Evolutionary conservation across 2,329 filamentous ascomycete genomes (phyloP), one percentile per base, ranked within the genome.

Genomic region (Plenodomus biglobosus): DNA sequence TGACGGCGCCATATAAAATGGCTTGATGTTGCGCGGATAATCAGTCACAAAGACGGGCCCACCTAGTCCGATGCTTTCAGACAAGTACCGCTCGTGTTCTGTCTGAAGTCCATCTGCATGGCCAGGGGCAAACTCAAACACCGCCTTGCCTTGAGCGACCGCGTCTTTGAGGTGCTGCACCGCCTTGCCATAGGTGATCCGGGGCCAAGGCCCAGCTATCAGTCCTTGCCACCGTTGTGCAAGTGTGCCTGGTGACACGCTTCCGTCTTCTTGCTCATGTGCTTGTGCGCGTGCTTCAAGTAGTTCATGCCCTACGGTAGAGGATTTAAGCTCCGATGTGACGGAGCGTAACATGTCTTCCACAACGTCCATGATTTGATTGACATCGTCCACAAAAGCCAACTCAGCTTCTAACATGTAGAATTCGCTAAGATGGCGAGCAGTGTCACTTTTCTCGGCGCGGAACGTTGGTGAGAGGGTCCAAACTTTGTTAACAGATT

Each of bases 371-470:
- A 95, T 94, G 59, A 99, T 78, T 20, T 81, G 76, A 22, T 80
- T 75, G 56, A 96, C 78, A 55, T 84, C 76, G 39, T 88, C 79
- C 36, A 86, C 82, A 69, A 96, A 96, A 63, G 85, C 86, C 68
- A 92, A 78, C 72, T 99, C 94, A 15, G 86, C 92, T 73, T 99
- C 94, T 2, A 99, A 82, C 94, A 99, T 97, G 75, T 97, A 97
- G 65, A 99, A 97, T 68, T 99, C 94, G 75, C 90, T 96, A 52
- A 99, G 78, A 73, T 99, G 94, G 21, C 94, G 85, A 5, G 91
- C 86, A 0, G 94, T 97, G 66, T 97, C 92, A 72, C 91, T 96
- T 53, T 70, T 71, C 36, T 71, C 94, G 3, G 94, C 94, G 32
- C 94, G 85, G 68, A 99, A 99, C 0, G 91, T 95, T 2, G 94